These are phyloP conservation scores for Penicillium coffeae DNA, from an alignment of 495 filamentous ascomycete genomes.

Conservation along the genomic window DNA sequence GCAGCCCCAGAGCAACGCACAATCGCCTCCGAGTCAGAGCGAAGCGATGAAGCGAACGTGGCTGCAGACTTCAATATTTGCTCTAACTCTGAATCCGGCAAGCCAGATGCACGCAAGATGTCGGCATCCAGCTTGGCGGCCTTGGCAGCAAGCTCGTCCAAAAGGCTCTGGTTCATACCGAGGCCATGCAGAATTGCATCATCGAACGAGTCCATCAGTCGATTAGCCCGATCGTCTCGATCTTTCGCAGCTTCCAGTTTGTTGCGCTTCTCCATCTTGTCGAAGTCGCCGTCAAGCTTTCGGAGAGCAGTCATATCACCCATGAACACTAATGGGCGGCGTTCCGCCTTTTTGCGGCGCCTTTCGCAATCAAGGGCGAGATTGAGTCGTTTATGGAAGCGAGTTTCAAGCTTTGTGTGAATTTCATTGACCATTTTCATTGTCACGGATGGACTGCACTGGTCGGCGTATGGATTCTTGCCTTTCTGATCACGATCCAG, in stretches of 20 bases:
- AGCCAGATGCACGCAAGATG: conserved; percentile 27
- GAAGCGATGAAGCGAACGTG: conserved; percentile 39
- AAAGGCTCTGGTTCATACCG: conserved; percentile 49
- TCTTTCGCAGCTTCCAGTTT: conserved; percentile 48
- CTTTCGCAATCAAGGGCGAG: conserved; percentile 51
- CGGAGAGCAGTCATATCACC: conserved; percentile 46
- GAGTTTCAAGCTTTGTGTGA: conserved; percentile 45
- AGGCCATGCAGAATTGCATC: conserved; percentile 49
- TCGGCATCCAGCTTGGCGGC: conserved; percentile 33
- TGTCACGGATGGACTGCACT: conserved; percentile 37
- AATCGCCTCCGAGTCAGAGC: conserved; percentile 47
- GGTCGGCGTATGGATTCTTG: conserved; percentile 27
- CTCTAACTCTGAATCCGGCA: conserved; percentile 41
- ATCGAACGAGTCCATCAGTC: conserved; percentile 52
- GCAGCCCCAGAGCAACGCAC: conserved; percentile 46
- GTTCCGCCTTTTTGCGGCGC: conserved; percentile 49
- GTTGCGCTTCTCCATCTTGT: conserved; percentile 50
- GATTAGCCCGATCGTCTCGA: conserved; percentile 47
- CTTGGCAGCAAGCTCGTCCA: conserved; percentile 46
- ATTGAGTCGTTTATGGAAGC: conserved; percentile 48
- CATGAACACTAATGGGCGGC: conserved; percentile 48
- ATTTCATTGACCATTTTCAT: conserved; percentile 47
- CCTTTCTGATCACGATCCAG: conserved; percentile 41
- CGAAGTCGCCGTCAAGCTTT: conserved; percentile 50
- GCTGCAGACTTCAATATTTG: conserved; percentile 43